Base-by-base conservation (phyloP, 148 eudicot species). In the Vaccinium myrtillus region DNA sequence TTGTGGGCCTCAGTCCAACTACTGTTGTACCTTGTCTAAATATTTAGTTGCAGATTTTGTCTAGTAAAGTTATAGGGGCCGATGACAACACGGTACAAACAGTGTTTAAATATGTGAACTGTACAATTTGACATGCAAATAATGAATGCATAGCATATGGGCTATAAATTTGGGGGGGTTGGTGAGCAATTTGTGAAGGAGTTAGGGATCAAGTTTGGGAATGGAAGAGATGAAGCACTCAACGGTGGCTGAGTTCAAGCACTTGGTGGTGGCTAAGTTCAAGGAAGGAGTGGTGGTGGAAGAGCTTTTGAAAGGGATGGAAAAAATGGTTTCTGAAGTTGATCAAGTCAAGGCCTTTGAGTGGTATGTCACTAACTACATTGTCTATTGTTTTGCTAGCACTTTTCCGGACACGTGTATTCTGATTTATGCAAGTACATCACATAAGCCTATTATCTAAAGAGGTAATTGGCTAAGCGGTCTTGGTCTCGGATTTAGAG, bases 201-300 rank as follows among this genome's bases (percentile, higher is more conserved):
- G 36, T 12, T 27, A 15, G 74, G 79, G 77, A 50, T 23, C n/a
- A 15, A 61, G 51, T 32, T 53, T 1, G 13, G 80, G 48, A 30
- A 67, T 19, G 30, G 59, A 27, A 53, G 80, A 50, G 75, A 88
- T 96, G 85, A 94, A 92, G 86, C 95, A 96, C 83, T 88, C 94
- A 90, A 97, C 93, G 82, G 91, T 96, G 82, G 97, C 87, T 15
- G 97, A 92, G 74, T 90, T 96, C 87, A 94, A 92, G 86, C 97
- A 96, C 84, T 89, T 96, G 91, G 98, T 96, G 83, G 91, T 96
- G 82, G 98, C 87, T 18, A 95, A 95, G 93, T 96, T 96, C 90
- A 96, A 94, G 84, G 93, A 92, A n/a, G 99, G 85, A 43, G 96
- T 87, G 8, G 87, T 79, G 43, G 96, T 93, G 65, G 92, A 96